These are phyloP conservation scores for Neophaeococcomyces aloes DNA, from an alignment of 2,329 filamentous ascomycete genomes.

Conservation along the genomic window DNA sequence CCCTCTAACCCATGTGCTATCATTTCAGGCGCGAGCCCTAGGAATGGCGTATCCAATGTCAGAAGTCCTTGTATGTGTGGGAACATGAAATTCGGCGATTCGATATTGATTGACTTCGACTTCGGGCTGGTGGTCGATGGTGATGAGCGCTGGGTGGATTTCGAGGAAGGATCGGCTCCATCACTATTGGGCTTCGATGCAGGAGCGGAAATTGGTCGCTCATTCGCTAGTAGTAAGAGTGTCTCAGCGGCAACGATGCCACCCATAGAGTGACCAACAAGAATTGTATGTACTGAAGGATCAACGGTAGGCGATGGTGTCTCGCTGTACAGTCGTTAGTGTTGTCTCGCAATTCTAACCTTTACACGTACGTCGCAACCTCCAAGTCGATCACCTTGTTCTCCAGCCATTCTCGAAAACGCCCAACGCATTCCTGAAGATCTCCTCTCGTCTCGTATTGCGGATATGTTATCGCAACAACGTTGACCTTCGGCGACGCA, in stretches of 20 bases:
- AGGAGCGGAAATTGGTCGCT: conserved; percentile 41
- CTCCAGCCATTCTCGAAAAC: conserved; percentile 51
- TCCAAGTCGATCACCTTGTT: conserved; percentile 92
- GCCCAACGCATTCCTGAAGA: conserved; percentile 35
- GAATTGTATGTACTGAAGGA: conserved; percentile 68
- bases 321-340: conserved; percentile 41
- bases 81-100: conserved; percentile 60
- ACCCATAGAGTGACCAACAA: conserved; percentile 82
- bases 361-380: conserved; percentile 37
- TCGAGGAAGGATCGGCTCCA: conserved; percentile 19
- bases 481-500: conserved; percentile 33
- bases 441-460: conserved; percentile 42
- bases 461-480: conserved; percentile 36
- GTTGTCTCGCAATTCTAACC: not conserved
- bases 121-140: conserved; percentile 17
- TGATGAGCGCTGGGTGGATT: conserved; percentile 16
- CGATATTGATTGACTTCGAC: conserved; percentile 11
- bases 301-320: conserved; percentile 78
- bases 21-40: conserved; percentile 42
- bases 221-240: conserved; percentile 61
- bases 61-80: conserved; percentile 83
- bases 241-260: conserved; percentile 92
- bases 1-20: conserved; percentile 58
- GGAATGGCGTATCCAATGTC: conserved; percentile 86
- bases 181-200: conserved; percentile 22